Evolutionary conservation across 306 rosid genomes (phyloP).

Genomic region (Sindora glabra): DNA sequence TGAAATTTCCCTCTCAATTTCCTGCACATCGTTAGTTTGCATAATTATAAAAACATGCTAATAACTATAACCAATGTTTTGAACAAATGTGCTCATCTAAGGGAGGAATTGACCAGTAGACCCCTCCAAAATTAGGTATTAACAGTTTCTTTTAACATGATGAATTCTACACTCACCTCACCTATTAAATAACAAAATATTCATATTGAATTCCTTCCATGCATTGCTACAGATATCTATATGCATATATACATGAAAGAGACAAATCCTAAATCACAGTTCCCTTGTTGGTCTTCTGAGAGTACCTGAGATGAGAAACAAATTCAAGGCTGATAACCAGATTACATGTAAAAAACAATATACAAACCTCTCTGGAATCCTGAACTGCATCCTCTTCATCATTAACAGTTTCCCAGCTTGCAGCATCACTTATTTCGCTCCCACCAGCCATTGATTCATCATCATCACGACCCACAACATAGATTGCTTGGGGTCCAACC

Average conservation of each 20-base stretch:
- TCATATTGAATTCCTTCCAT: background rate
- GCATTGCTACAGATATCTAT: background rate
- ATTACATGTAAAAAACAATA: constrained; percentile 17
- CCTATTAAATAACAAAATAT: background rate
- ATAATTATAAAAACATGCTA: constrained; percentile 5
- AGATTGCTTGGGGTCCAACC: constrained; percentile 99
- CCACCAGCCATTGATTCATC: constrained; percentile 85
- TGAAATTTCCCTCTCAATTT: constrained; percentile 43
- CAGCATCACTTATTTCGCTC: constrained; percentile 90
- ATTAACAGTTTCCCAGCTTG: constrained; percentile 96
- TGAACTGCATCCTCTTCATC: constrained; percentile 62
- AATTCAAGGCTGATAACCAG: constrained; percentile 8
- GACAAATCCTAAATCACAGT: background rate
- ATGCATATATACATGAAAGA: no score
- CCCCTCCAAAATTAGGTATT: background rate
- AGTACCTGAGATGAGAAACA: constrained; percentile 8
- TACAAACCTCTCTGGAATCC: constrained; percentile 61
- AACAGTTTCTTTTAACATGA: background rate
- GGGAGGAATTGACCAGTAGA: constrained; percentile 13
- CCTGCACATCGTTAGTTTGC: constrained; percentile 43
- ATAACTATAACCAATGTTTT: constrained; percentile 15
- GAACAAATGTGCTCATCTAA: background rate
- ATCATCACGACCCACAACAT: constrained; percentile 97
- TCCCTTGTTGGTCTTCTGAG: constrained; percentile 18
- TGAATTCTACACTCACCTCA: background rate